Evolutionary conservation across 2,329 filamentous ascomycete species (phyloP).

Genomic region (Monilinia fructigena): DNA sequence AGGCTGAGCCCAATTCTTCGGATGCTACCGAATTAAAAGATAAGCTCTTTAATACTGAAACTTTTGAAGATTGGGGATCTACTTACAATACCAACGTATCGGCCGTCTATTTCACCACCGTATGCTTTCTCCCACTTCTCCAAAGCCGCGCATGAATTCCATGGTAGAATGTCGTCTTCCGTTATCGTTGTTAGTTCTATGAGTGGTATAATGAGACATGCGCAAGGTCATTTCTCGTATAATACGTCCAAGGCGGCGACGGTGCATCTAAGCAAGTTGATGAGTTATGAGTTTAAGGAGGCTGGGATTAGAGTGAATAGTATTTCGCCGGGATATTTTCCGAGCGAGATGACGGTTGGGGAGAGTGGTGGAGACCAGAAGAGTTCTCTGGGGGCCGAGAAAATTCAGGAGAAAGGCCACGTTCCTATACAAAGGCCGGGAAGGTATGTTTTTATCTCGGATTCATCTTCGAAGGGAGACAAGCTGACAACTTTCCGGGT

Average conservation of each 20-base stretch:
- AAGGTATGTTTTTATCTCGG: not conserved
- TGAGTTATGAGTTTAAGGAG: slow-evolving; percentile 53
- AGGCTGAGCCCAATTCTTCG: slow-evolving; percentile 42
- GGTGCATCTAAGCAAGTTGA: slow-evolving; percentile 55
- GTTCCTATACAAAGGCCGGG: slow-evolving; percentile 51
- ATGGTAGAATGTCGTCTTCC: slow-evolving; percentile 36
- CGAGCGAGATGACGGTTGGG: slow-evolving; percentile 49
- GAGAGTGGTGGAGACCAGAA: slow-evolving; percentile 50
- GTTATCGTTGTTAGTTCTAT: slow-evolving; percentile 38
- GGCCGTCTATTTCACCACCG: slow-evolving; percentile 61
- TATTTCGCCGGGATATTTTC: slow-evolving; percentile 53
- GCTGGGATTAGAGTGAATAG: slow-evolving; percentile 57
- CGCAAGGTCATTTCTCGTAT: slow-evolving; percentile 36
- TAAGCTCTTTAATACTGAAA: slow-evolving; percentile 56
- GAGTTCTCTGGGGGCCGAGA: slow-evolving; percentile 47
- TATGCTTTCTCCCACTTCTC: slow-evolving; percentile 60
- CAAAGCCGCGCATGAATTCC: slow-evolving; percentile 54
- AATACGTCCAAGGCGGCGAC: slow-evolving; percentile 50
- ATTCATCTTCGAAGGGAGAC: not conserved
- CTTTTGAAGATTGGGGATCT: slow-evolving; percentile 65
- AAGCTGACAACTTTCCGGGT: not conserved
- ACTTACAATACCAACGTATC: slow-evolving; percentile 74
- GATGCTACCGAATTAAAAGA: slow-evolving; percentile 53
- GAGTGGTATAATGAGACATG: slow-evolving; percentile 36
- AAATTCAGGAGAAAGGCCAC: slow-evolving; percentile 52